These are phyloP conservation scores for Nicotiana obtusifolia DNA, from an alignment of 257 asterid species.

Conservation along the genomic window DNA sequence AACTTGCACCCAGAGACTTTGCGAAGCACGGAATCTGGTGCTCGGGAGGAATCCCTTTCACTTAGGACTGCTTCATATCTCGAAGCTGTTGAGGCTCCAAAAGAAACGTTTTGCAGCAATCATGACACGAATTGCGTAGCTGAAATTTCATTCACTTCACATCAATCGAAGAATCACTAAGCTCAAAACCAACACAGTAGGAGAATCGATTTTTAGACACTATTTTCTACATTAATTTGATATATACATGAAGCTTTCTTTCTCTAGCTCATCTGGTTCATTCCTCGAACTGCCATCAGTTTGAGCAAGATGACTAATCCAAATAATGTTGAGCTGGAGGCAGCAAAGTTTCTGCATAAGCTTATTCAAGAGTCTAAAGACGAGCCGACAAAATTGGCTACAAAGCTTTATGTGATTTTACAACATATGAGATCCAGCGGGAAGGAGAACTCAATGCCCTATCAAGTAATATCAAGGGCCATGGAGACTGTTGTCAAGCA, in stretches of 20 bases:
- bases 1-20: background rate
- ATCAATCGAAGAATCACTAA: too few species aligned
- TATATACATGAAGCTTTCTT: background rate
- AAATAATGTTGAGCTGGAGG: constrained; percentile 93
- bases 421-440: constrained; percentile 99
- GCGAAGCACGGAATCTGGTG: constrained; percentile 3
- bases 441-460: constrained; percentile 96
- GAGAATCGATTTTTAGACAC: too few species aligned
- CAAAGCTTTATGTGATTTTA: constrained; percentile 96
- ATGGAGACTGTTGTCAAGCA: constrained; percentile 98
- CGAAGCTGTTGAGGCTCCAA: background rate
- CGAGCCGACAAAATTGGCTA: constrained; percentile 93
- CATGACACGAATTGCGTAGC: background rate
- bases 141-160: too few species aligned
- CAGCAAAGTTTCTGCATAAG: constrained; percentile 95
- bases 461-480: constrained; percentile 99
- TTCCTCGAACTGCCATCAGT: constrained; percentile 7
- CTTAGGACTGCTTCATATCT: background rate
- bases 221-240: background rate
- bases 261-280: background rate
- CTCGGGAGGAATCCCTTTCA: constrained; percentile 4
- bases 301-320: constrained; percentile 62
- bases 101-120: background rate
- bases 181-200: too few species aligned
- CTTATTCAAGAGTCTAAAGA: constrained; percentile 97